These are phyloP conservation scores for Malassezia equina DNA, from an alignment of 1,284 basidiomycete species.

Conservation along the genomic window DNA sequence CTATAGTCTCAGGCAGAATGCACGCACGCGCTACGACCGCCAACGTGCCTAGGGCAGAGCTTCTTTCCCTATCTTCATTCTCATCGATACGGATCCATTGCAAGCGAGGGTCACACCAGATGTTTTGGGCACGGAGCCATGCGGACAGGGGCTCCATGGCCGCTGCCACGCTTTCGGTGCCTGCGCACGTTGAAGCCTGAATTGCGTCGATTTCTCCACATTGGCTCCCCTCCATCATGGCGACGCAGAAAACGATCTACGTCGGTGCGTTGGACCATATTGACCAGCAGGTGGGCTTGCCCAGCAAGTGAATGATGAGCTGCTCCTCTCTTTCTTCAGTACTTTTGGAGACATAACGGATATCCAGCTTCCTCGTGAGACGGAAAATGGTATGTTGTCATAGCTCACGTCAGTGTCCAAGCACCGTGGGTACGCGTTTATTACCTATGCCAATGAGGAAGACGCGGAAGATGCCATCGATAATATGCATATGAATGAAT, in stretches of 20 bases:
- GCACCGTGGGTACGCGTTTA: constrained; percentile 16
- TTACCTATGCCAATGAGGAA: constrained; percentile 11
- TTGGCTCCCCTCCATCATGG: background rate
- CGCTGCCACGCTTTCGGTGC: background rate
- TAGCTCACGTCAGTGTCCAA: background rate
- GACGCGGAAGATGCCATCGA: constrained; percentile 18
- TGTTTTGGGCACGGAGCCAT: background rate
- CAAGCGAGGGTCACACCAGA: background rate
- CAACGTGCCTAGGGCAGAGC: background rate
- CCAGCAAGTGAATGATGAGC: constrained; percentile 4
- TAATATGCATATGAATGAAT: constrained; percentile 19
- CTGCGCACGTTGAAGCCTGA: background rate
- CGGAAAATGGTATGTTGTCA: background rate
- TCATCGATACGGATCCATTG: background rate
- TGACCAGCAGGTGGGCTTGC: constrained; percentile 7
- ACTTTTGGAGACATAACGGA: constrained; percentile 17
- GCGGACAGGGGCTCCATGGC: background rate
- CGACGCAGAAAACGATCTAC: constrained; percentile 5
- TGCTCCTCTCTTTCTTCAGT: background rate
- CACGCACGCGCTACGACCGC: background rate
- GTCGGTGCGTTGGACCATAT: constrained; percentile 6
- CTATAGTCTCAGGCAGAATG: background rate
- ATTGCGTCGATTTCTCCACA: background rate
- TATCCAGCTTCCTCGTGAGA: constrained; percentile 9
- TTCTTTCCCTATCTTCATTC: background rate